Base-by-base conservation (phyloP, 2,329 filamentous ascomycete species). In the Alternaria brassicae region DNA sequence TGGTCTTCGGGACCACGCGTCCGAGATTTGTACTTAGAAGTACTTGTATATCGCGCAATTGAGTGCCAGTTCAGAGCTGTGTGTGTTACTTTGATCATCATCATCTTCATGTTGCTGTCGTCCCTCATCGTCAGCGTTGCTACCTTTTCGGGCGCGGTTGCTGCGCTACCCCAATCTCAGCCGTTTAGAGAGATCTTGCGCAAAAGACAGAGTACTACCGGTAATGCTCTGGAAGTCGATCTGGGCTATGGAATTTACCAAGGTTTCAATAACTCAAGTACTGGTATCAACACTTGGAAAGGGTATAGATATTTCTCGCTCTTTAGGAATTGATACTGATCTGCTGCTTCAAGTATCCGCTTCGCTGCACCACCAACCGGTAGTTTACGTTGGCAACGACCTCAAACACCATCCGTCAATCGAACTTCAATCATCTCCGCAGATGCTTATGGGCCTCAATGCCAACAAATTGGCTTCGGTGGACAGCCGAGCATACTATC, bases 241-340 rank as follows among this genome's bases (percentile, higher is more conserved):
- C 63, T 72, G 4, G 67, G 67, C 3, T 72, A 73, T 52, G 61
- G 32, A 19, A 44, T 70, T 3, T 72, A 72, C 17, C 25, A 64
- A 37, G 71, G 71, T 9, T 39, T 53, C n/a, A 36, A 39, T 2
- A 69, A 72, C 25, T 21, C 58, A 3, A 61, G 61, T 0, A 66
- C 64, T 1, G 54, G 57, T 1, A 32, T 74, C 12, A 69, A 67
- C 17, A 61, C 55, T 4, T 73, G 61, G 37, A 70, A 65, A 66
- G 70, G 70, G 68, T 71, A 42, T n/a, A 59, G 2, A 7, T 4
- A 19, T 37, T 4, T 6, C 6, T 13, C 3, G 37, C 17, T 10
- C 0, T 17, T 6, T 2, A 6, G 12, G 1, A 3, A 45, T 4
- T 13, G 1, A 8, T 8, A 8, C 52, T 51, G 4, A 39, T 9